These are phyloP conservation scores for Castanea mollissima DNA, from an alignment of 306 rosid genomes.

Conservation along the genomic window DNA sequence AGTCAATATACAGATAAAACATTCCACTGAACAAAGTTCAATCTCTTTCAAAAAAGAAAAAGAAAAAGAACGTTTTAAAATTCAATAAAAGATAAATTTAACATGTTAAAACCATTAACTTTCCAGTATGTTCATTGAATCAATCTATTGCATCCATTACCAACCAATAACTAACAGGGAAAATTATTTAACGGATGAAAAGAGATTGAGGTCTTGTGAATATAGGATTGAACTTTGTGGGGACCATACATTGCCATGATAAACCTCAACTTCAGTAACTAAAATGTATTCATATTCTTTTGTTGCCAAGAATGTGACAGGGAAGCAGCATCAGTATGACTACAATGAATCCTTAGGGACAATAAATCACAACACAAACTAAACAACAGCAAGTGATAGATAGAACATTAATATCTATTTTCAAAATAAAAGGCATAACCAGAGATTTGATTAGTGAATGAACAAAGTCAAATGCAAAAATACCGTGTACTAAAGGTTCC, in stretches of 20 bases:
- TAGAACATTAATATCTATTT: not conserved
- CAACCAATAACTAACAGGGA: not conserved
- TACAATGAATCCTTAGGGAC: not conserved
- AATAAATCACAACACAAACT: not conserved
- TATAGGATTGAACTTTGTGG: not conserved
- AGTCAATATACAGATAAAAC: not conserved
- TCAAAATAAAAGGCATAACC: not conserved
- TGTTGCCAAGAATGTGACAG: not conserved
- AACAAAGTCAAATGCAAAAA: not conserved
- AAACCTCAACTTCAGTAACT: not conserved
- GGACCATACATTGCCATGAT: not conserved
- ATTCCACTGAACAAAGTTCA: not conserved
- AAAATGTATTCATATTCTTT: not conserved
- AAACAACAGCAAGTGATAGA: slow-evolving; percentile 3
- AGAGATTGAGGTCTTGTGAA: not conserved
- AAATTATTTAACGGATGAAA: not conserved
- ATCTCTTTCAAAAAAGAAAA: not conserved
- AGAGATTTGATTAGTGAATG: slow-evolving; percentile 3
- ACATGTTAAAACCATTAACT: not conserved
- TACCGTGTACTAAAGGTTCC: slow-evolving; percentile 54
- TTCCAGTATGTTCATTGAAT: not conserved
- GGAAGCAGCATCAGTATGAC: not conserved
- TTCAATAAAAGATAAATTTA: not conserved
- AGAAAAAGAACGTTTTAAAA: not conserved
- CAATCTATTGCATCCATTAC: not conserved